Evolutionary conservation across 345 rosid species (phyloP).

Genomic region (Acer negundo): DNA sequence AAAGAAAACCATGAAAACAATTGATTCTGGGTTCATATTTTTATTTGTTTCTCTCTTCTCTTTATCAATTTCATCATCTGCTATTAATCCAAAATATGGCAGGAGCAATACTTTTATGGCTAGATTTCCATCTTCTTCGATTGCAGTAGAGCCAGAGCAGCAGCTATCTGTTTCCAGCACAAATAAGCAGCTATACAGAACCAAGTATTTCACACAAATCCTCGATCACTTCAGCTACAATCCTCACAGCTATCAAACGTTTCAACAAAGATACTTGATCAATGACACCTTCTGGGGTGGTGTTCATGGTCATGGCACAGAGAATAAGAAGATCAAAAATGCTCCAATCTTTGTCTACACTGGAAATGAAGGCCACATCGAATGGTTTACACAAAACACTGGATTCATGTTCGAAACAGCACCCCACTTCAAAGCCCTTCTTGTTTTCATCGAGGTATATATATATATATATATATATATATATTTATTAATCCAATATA

Average conservation of each 20-base stretch:
- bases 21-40: conserved; percentile 15
- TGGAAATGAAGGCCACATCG: conserved; percentile 64
- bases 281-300: conserved; percentile 58
- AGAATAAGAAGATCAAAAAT: conserved; percentile 11
- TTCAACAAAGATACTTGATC: conserved; percentile 54
- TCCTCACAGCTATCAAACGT: conserved; percentile 50
- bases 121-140: conserved; percentile 35
- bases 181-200: conserved; percentile 26
- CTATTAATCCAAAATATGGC: background rate
- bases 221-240: conserved; percentile 66
- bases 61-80: conserved; percentile 3
- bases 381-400: conserved; percentile 63
- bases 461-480: background rate
- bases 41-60: conserved; percentile 7
- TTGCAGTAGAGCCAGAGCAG: conserved; percentile 18
- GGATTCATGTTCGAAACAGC: conserved; percentile 63
- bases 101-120: background rate
- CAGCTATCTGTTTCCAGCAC: conserved; percentile 14
- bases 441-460: conserved; percentile 60
- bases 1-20: conserved; percentile 4
- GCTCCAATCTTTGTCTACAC: conserved; percentile 64
- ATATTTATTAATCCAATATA: background rate
- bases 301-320: background rate
- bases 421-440: conserved; percentile 54
- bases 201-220: conserved; percentile 52